A percentile compares a stretch with the other conserved stretches of the same genome.
Evolutionary conservation across 2,329 filamentous ascomycete genomes (phyloP).

Genomic region (Arthroderma sp.): DNA sequence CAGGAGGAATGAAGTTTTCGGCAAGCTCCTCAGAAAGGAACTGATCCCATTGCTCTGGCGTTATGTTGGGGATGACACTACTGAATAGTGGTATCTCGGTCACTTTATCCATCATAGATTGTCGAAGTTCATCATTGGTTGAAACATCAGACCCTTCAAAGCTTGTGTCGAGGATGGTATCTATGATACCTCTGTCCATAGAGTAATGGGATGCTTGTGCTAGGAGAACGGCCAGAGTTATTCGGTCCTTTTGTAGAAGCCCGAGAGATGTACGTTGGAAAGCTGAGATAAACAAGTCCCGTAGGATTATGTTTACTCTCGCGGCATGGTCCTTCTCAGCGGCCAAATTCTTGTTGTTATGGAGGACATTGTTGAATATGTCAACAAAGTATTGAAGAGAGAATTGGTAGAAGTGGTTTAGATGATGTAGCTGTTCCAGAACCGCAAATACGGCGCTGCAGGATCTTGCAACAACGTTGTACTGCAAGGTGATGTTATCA

Average conservation of each 20-base stretch:
- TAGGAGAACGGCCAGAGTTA: slow-evolving; percentile 87
- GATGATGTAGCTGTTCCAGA: slow-evolving; percentile 89
- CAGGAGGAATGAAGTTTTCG: slow-evolving; percentile 65
- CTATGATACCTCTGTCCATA: slow-evolving; percentile 84
- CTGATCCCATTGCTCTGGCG: slow-evolving; percentile 56
- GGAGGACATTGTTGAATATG: slow-evolving; percentile 88
- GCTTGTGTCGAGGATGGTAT: slow-evolving; percentile 67
- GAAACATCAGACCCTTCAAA: slow-evolving; percentile 69
- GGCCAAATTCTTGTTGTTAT: slow-evolving; percentile 60
- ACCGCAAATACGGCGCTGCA: slow-evolving; percentile 97
- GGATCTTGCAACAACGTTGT: slow-evolving; percentile 81
- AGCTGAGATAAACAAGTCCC: slow-evolving; percentile 77
- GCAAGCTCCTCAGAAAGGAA: slow-evolving; percentile 80
- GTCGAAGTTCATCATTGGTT: slow-evolving; percentile 48
- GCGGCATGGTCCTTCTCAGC: slow-evolving; percentile 60
- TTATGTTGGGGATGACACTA: slow-evolving; percentile 51
- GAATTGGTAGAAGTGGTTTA: slow-evolving; percentile 99
- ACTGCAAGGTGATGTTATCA: slow-evolving; percentile 86
- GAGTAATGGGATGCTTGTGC: slow-evolving; percentile 91
- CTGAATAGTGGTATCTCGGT: slow-evolving; percentile 61
- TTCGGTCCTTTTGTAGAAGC: slow-evolving; percentile 81
- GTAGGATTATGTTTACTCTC: slow-evolving; percentile 79
- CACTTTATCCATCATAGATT: slow-evolving; percentile 56
- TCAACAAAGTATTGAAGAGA: slow-evolving; percentile 96
- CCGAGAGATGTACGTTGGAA: slow-evolving; percentile 91